A percentile compares a stretch with the other conserved stretches of the same genome.
Evolutionary conservation across 306 rosid genomes (phyloP).

Genomic region (Trifolium subterraneum): DNA sequence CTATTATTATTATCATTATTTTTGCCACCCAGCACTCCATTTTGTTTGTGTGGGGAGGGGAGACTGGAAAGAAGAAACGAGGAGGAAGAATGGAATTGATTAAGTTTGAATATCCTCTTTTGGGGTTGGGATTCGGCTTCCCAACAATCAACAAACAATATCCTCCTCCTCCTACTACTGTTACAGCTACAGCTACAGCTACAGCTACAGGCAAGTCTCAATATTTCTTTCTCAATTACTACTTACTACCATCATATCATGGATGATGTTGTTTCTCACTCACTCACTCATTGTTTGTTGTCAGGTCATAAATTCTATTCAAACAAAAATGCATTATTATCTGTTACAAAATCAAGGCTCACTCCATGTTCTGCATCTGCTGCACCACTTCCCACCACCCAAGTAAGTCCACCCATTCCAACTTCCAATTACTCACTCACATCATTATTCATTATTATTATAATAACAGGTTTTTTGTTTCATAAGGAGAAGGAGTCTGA

Average conservation of each 20-base stretch:
- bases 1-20: no score
- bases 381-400: constrained; percentile 18
- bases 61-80: neutral
- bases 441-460: no score
- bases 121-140: neutral
- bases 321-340: neutral
- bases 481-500: neutral
- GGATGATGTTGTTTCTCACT: no score
- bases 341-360: neutral
- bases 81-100: neutral
- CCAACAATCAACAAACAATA: neutral
- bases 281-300: neutral
- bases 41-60: neutral
- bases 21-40: no score
- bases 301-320: neutral
- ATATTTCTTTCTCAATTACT: neutral
- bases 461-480: neutral
- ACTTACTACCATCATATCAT: neutral
- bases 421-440: no score
- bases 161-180: no score
- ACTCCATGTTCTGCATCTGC: constrained; percentile 37
- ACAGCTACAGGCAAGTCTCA: neutral
- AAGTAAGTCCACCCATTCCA: constrained; percentile 2
- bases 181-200: no score
- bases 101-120: neutral